Percentiles rank a stretch among this genome's conserved stretches.
Evolutionary conservation across 305 asterid species (phyloP).

Genomic region (Petunia hybrid): DNA sequence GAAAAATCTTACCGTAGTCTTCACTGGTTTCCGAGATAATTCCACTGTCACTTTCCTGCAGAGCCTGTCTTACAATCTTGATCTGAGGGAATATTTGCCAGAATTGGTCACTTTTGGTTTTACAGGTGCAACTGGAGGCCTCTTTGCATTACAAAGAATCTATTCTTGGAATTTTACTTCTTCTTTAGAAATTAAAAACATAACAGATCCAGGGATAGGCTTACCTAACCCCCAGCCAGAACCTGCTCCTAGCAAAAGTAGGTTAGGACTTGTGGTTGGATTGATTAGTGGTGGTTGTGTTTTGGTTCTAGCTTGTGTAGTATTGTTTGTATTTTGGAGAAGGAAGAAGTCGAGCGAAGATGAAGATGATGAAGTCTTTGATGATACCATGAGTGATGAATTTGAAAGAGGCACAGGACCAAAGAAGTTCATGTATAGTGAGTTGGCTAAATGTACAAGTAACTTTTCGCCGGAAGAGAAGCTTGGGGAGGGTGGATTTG

Average conservation of each 20-base stretch:
- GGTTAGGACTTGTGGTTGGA: conserved; percentile 33
- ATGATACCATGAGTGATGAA: conserved; percentile 29
- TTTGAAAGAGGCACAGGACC: conserved; percentile 50
- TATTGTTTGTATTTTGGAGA: conserved; percentile 4
- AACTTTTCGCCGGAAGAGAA: conserved; percentile 41
- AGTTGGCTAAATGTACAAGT: conserved; percentile 9
- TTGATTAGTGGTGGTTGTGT: conserved; percentile 32
- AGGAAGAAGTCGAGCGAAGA: conserved; percentile 24
- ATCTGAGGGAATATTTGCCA: conserved; percentile 45
- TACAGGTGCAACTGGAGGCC: conserved; percentile 44
- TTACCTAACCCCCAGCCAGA: not conserved
- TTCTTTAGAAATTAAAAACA: conserved; percentile 30
- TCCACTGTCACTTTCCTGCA: not conserved
- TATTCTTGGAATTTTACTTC: conserved; percentile 52
- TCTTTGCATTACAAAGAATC: conserved; percentile 35
- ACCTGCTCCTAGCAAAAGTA: not conserved
- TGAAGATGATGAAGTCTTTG: not conserved
- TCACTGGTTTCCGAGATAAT: conserved; percentile 25
- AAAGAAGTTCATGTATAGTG: conserved; percentile 46
- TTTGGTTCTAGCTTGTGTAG: conserved; percentile 13
- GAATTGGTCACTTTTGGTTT: conserved; percentile 50
- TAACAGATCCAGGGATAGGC: not conserved
- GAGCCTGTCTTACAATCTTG: conserved; percentile 34
- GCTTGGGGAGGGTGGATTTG: conserved; percentile 50
- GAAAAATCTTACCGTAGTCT: conserved; percentile 39